These are phyloP conservation scores for Puccinia brachypodii DNA, from an alignment of 1,284 basidiomycete species.

Conservation along the genomic window DNA sequence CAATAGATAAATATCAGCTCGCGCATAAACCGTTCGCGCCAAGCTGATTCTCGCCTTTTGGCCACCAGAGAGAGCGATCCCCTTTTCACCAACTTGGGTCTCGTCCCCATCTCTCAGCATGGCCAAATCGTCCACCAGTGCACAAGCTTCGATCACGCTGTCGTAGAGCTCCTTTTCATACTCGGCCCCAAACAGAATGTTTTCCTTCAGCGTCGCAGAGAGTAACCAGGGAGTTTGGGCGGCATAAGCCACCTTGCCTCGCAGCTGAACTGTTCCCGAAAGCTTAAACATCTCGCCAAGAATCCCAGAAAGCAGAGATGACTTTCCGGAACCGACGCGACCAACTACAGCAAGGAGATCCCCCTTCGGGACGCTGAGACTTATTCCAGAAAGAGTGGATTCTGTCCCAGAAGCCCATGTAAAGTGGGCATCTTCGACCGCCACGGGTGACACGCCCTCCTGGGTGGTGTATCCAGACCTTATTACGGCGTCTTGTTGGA, in stretches of 20 bases:
- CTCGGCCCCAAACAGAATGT: conserved; percentile 84
- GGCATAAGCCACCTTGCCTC: conserved; percentile 81
- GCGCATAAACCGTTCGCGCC: conserved; percentile 75
- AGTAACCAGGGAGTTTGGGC: conserved; percentile 73
- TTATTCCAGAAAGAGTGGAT: conserved; percentile 72
- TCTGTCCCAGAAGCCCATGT: conserved; percentile 57
- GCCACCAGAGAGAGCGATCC: conserved; percentile 57
- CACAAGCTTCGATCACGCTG: conserved; percentile 68
- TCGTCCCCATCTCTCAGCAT: conserved; percentile 71
- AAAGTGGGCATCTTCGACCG: conserved; percentile 57
- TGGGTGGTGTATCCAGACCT: conserved; percentile 59
- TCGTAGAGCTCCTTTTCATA: conserved; percentile 68
- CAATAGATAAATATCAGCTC: conserved; percentile 67
- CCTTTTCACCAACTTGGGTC: conserved; percentile 78
- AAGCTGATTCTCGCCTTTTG: conserved; percentile 57
- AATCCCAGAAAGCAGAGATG: conserved; percentile 62
- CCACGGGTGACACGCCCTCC: conserved; percentile 70
- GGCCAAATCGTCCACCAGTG: conserved; percentile 74
- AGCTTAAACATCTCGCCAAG: conserved; percentile 82
- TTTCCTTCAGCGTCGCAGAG: conserved; percentile 77
- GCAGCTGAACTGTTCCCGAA: conserved; percentile 71
- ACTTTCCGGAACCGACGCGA: conserved; percentile 87
- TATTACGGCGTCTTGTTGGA: conserved; percentile 72
- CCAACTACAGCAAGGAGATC: conserved; percentile 83
- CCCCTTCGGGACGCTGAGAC: conserved; percentile 75